phyloP scores from a whole-genome alignment of 495 filamentous ascomycete genomes.

The Penicillium atrosanguineum region DNA sequence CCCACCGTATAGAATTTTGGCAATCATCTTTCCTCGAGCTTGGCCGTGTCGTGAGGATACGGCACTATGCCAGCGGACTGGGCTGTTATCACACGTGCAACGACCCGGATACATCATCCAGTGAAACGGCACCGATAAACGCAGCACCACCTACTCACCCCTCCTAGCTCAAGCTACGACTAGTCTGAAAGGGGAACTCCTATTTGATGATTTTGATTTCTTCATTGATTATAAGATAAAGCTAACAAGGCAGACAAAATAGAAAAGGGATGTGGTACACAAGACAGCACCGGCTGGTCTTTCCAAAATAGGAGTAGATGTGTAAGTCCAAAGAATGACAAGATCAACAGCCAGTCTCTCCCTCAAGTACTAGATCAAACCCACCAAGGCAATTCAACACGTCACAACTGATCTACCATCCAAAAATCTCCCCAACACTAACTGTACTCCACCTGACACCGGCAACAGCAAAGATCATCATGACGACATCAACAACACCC shows the following conservation, averaged over 20 bases:
- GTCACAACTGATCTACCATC: conserved; percentile 48
- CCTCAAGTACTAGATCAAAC: background rate
- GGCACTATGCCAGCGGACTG: too few species aligned
- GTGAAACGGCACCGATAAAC: too few species aligned
- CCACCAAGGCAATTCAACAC: background rate
- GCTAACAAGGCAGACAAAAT: background rate
- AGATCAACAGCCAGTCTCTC: background rate
- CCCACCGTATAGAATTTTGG: too few species aligned
- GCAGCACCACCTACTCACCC: too few species aligned
- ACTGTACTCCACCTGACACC: conserved; percentile 70
- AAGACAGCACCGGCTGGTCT: background rate
- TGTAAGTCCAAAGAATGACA: background rate
- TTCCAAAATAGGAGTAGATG: background rate
- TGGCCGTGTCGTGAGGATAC: too few species aligned
- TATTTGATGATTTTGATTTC: too few species aligned
- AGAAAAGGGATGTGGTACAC: background rate
- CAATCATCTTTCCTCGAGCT: too few species aligned
- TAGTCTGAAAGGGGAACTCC: too few species aligned
- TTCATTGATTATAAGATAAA: background rate
- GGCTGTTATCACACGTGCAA: too few species aligned
- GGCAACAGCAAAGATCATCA: conserved; percentile 61
- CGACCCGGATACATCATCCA: too few species aligned
- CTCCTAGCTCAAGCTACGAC: too few species aligned
- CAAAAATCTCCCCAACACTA: conserved; percentile 86
- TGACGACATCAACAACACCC: conserved; percentile 72